Evolutionary conservation across 495 filamentous ascomycete species (phyloP), one percentile per base, ranked within the genome.

Genomic region (Penicillium crystallinum): DNA sequence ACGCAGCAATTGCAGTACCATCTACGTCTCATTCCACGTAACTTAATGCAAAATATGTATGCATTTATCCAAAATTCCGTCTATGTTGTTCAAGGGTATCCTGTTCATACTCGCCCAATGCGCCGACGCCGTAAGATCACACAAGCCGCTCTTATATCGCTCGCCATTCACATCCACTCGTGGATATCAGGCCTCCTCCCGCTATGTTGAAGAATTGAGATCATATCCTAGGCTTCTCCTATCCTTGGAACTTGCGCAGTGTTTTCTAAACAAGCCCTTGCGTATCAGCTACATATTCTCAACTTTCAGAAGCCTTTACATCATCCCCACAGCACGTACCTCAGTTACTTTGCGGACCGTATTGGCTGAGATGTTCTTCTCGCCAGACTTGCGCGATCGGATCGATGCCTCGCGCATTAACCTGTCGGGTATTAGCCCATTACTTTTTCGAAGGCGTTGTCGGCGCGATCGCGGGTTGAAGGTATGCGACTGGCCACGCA

Each of bases 361-460:
- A 54, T 82, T 82, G 6, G 87, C 85, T 35, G 83, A 87, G 47
- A 93, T 80, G 15, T 78, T 77, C 62, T 82, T 82, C 63, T 91
- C 87, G 30, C 87, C 85, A 6, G 79, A 68, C 67, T 87, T 83
- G 57, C 88, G 88, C 46, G 84, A 81, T 53, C 85, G 78, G 52
- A 95, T 89, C 0, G 81, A 76, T 1, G 91, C 86, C 74, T 96
- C 89, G 48, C 88, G 89, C 74, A 96, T 81, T 52, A 96, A 74
- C 41, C 91, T 96, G 59, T 35, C 40, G 11, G 3, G 19, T 25
- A 18, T 59, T 45, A 55, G 43, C 23, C 4, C 45, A 19, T 27
- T 3, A n/a, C 18, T 27, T 18, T 25, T 36, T 17, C 23, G 21
- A 30, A 30, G 12, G 31, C 18, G 33, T 11, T n/a, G 11, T 44